Base-by-base conservation (phyloP, 139 green algal genomes). In the Dunaliella primolecta region DNA sequence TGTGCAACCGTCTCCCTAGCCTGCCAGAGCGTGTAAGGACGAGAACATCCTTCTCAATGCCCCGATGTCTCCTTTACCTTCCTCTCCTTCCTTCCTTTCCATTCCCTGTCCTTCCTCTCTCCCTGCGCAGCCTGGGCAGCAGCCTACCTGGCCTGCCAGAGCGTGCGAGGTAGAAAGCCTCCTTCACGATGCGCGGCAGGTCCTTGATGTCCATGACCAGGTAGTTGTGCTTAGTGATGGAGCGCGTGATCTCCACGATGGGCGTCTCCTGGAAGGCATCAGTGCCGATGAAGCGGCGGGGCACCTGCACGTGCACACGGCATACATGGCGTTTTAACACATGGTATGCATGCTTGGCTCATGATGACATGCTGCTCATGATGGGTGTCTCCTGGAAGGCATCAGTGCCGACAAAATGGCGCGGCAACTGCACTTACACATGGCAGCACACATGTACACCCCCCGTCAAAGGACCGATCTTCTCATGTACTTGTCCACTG, bases 171-270 rank as follows among this genome's bases (percentile, higher is more conserved):
- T 96, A 98, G 90, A 99, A 98, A 20, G 97, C 97, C 93, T 99
- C 97, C 89, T 97, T 97, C 15, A 99, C 90, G 30, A 99, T 86
- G 34, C 97, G 91, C 21, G 97, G 96, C 81, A 99, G 95, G 90
- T 99, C 97, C 15, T 95, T 92, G 32, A 98, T 92, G 86, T 99
- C 93, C 96, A 99, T 97, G 24, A 99, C 97, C 78, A 99, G 93
- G 92, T 97, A 99, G 92, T 99, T 99, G 95, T 99, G 97, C 94
- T 99, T 99, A 83, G 97, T 99, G 92, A 99, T 99, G 86, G 97
- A 94, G 64, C 97, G 93, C 2, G 97, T 98, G 11, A 99, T 95
- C 92, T 99, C 97, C 79, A 99, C 97, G 78, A 99, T 99, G 75
- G 97, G 97, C 30, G 97, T 99, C 93, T 99, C 97, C 90, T 99